Evolutionary conservation across 495 filamentous ascomycete species (phyloP), one percentile per base, ranked within the genome.

Genomic region (Darksidea phi): DNA sequence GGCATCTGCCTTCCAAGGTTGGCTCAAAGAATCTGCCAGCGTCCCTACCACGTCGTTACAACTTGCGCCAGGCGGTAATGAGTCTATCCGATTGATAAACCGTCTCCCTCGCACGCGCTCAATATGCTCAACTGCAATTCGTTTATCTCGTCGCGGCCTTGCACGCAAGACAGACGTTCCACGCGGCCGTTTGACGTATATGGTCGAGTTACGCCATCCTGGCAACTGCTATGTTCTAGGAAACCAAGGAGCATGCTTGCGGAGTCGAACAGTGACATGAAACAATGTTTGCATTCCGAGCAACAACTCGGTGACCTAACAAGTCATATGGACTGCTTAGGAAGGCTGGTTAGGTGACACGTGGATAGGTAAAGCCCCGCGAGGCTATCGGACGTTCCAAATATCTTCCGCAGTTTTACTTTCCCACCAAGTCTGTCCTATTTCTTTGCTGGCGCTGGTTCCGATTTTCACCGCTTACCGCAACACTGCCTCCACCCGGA

Each of bases 271-370:
- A 34, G 45, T 57, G 48, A 24, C 53, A 47, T 49, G 43, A 48
- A 57, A 49, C 54, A 36, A 20, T 48, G 43, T 49, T 48, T 59
- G 55, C 50, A 61, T 61, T 54, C 50, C 42, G 43, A 49, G 50
- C 60, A 25, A 51, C 59, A 24, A 57, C 21, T 48, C 21, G 13
- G 12, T 45, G 45, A 18, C 21, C 24, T 25, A 51, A 25, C 2
- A 32, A 62, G 51, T 62, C 24, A 56, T 62, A 21, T 17, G 41
- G 34, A 11, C 45, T 18, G 15, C 15, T 25, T 42, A 28, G 43
- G 1, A 50, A 4, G 45, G 28, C 28, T 51, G 52, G 41, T 43
- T 52, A 10, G 28, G 28, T 38, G 42, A 66, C 63, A 66, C 57
- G 57, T 66, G 63, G 50, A 32, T 24, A 58, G 51, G 63, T 57